phyloP scores from a whole-genome alignment of 2,329 filamentous ascomycete genomes.

The Tolypocladium album region DNA sequence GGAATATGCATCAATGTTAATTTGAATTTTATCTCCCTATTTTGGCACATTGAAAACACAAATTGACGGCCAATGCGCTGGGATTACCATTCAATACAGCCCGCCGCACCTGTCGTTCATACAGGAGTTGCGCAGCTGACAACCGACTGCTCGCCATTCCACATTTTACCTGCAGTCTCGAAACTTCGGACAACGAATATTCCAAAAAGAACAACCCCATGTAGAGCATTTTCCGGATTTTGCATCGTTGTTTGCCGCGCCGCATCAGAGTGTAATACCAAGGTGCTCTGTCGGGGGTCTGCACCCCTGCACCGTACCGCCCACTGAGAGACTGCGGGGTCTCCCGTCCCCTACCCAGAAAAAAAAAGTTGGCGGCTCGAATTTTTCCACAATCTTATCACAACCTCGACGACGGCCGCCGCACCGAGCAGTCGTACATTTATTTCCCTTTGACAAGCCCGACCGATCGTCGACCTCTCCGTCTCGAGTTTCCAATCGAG shows the following conservation, averaged over 20 bases:
- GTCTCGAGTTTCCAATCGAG: not conserved
- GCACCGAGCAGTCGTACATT: not conserved
- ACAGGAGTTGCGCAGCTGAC: no score
- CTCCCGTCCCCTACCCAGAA: not conserved
- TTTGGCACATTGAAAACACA: not conserved
- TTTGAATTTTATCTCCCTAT: no score
- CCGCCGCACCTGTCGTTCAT: no score
- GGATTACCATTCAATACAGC: not conserved
- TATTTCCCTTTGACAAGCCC: constrained; percentile 1
- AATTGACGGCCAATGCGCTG: not conserved
- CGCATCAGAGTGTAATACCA: not conserved
- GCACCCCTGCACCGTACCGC: constrained; percentile 1
- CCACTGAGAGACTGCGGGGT: constrained; percentile 15
- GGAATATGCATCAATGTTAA: no score
- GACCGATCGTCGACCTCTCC: not conserved
- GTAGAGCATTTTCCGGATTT: not conserved
- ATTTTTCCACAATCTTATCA: constrained; percentile 24
- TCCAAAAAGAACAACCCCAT: no score
- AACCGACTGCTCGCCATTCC: no score
- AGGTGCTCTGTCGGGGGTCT: not conserved
- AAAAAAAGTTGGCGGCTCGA: constrained; percentile 4
- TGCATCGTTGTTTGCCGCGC: not conserved
- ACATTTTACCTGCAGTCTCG: not conserved
- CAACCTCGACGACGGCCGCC: not conserved
- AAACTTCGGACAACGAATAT: not conserved